A percentile compares a stretch with the other conserved stretches of the same genome.
phyloP scores from a whole-genome alignment of 1,139 yeast species.

The Suhomyces bolitotheri region DNA sequence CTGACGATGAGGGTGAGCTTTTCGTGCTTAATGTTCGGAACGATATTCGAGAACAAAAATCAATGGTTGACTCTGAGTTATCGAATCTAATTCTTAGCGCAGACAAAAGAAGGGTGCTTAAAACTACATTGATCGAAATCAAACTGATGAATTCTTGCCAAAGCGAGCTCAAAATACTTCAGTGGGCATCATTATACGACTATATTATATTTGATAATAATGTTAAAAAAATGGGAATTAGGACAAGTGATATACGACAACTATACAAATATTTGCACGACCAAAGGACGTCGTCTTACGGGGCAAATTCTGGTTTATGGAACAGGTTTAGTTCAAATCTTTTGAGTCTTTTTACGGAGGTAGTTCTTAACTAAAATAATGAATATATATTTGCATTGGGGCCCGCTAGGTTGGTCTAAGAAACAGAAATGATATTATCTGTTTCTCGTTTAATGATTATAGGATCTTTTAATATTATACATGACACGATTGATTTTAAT shows the following conservation, averaged over 20 bases:
- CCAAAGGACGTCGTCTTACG: slow-evolving; percentile 2
- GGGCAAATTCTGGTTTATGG: slow-evolving; percentile 6
- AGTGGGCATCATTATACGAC: slow-evolving; percentile 34
- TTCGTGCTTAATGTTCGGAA: slow-evolving; percentile 3
- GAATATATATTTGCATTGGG: too few species aligned
- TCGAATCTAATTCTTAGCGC: slow-evolving; percentile 8
- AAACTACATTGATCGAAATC: slow-evolving; percentile 11
- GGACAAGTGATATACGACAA: slow-evolving; percentile 21
- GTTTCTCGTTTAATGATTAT: background rate
- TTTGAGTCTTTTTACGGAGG: slow-evolving; percentile 6
- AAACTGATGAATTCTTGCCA: slow-evolving; percentile 5
- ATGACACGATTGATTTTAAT: background rate
- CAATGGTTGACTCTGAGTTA: slow-evolving; percentile 4
- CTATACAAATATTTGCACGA: slow-evolving; percentile 18
- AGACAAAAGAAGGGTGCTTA: slow-evolving; percentile 12
- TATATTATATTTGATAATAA: slow-evolving; percentile 21
- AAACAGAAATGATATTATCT: too few species aligned
- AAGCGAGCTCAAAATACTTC: slow-evolving; percentile 28
- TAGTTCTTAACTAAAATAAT: slow-evolving; percentile 2
- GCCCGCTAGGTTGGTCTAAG: too few species aligned
- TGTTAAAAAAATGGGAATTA: slow-evolving; percentile 20
- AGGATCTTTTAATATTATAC: too few species aligned
- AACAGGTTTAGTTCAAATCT: slow-evolving; percentile 6
- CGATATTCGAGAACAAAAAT: background rate
- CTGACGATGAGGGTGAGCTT: slow-evolving; percentile 25